Evolutionary conservation across 1,284 basidiomycete species (phyloP), one percentile per base, ranked within the genome.

Genomic region (Somion occarium): DNA sequence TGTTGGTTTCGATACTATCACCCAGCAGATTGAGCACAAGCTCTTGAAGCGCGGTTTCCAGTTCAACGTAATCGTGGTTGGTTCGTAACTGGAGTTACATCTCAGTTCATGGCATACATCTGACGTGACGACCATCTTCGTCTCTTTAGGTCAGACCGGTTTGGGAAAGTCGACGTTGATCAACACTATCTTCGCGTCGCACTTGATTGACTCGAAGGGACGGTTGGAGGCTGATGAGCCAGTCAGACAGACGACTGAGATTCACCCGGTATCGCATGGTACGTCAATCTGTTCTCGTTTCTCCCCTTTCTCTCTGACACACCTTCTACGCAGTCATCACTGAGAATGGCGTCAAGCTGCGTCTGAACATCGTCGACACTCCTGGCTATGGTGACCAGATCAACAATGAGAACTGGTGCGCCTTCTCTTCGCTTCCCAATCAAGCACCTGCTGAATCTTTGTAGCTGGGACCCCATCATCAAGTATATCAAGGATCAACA

Each of bases 401-500:
- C 68, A 98, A 99, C 83, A 99, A 99, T 70, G 97, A 99, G 70
- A 91, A 91, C 70, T 98, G 97, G 89, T 93, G 62, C 48, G 86
- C 46, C 43, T 34, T 37, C 23, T 34, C 37, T 24, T 27, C 44
- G 11, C 44, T 50, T 30, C 15, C 12, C 25, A 26, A 43, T 25
- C 38, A 24, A 42, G 24, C 12, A n/a, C 24, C 26, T 50, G 56
- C 25, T 55, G 44, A 20, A 44, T 20, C 25, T 13, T n/a, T 60
- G 13, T 53, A 93, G 91, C 80, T 99, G 96, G 96, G 96, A 99
- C 66, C 91, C 96, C 25, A 98, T 98, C 63, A 82, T 98, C 70
- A 97, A 97, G 74, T 97, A 98, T 73, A 98, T 98, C 74, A 91
- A 94, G 75, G 97, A 99, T 78, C 96, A 99, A 70, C 96, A 99